Conservation (phyloP, 2,329 filamentous ascomycete species). For the Lecanicillium sp. region DNA sequence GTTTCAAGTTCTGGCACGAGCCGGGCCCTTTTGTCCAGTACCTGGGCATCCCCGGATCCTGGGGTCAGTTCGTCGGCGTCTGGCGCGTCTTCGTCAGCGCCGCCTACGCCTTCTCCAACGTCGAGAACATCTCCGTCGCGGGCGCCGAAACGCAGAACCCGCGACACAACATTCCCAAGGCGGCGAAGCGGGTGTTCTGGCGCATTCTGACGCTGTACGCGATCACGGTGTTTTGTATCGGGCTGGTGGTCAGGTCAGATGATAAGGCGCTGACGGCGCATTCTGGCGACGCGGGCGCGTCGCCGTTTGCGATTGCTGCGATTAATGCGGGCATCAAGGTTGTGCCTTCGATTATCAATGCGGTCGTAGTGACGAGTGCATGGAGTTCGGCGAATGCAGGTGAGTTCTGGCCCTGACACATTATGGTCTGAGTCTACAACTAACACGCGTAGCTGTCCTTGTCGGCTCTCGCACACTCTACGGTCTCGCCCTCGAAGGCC, state of each 20-base stretch:
- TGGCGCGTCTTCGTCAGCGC: constrained; percentile 27
- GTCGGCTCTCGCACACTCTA: constrained; percentile 55
- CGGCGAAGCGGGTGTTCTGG: constrained; percentile 50
- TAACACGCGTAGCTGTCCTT: constrained; percentile 1
- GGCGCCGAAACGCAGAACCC: constrained; percentile 47
- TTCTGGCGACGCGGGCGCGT: constrained; percentile 38
- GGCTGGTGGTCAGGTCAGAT: constrained; percentile 40
- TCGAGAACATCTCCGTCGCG: constrained; percentile 47
- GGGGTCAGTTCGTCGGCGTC: constrained; percentile 41
- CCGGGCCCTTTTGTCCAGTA: constrained; percentile 44
- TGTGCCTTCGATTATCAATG: constrained; percentile 48
- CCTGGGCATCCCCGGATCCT: constrained; percentile 45
- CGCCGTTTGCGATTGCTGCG: constrained; percentile 48
- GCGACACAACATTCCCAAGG: constrained; percentile 40
- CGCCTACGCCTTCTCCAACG: constrained; percentile 46
- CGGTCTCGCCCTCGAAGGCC: constrained; percentile 54
- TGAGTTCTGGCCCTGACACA: too few species aligned
- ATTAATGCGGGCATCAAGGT: constrained; percentile 43
- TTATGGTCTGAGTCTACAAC: too few species aligned
- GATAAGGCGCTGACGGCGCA: constrained; percentile 24
- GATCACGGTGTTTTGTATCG: constrained; percentile 44
- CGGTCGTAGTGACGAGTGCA: constrained; percentile 31
- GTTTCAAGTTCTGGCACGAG: constrained; percentile 54
- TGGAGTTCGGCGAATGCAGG: constrained; percentile 19
- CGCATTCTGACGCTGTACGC: constrained; percentile 49